Evolutionary conservation across 805 yeast genomes (phyloP), one percentile per base, ranked within the genome.

Genomic region (Jamesozyma jinghongensis): DNA sequence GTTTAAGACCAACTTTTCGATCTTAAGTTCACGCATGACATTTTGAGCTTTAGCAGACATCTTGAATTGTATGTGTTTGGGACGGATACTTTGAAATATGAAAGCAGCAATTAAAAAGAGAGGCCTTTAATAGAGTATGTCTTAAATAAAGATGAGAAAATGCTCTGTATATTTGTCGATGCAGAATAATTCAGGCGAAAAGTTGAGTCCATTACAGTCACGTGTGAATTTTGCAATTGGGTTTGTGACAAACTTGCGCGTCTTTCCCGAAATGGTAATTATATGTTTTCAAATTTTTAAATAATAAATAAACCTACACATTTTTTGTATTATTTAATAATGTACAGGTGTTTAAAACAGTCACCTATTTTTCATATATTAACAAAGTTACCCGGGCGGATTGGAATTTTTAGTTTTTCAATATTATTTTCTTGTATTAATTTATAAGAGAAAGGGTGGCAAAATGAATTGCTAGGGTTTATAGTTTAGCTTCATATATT

Each of bases 1-100:
- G 92, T 92, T 92, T 74, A 92, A 85, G 74, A 92, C 97, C 74
- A 92, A 83, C 78, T 92, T 92, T 78, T 92, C 97, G 78, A 92
- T 90, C 79, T 83, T 88, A 75, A 92, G 79, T 65, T 92, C 97
- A 77, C 95, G 92, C 97, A 92, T 90, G 75, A 85, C 79, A 78
- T 92, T 92, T 73, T 80, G 85, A 66, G 85, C 61, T 68, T 73
- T 71, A 57, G 71, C 67, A 62, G 76, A 70, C 75, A 62, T 62
- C 55, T 57, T 60, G 45, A 59, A 51, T 50, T 49, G 42, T 48
- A 42, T 50, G 34, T 38, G 38, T 40, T 27, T 28, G 39, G 40
- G 41, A 34, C 36, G 34, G 30, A 18, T 25, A 5, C 14, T 25
- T 26, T 37, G 13, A 30, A 22, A 22, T 22, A 22, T 10, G 10